Base-by-base conservation (phyloP, 164 flowering plant genomes). In the Vitis labrusca region DNA sequence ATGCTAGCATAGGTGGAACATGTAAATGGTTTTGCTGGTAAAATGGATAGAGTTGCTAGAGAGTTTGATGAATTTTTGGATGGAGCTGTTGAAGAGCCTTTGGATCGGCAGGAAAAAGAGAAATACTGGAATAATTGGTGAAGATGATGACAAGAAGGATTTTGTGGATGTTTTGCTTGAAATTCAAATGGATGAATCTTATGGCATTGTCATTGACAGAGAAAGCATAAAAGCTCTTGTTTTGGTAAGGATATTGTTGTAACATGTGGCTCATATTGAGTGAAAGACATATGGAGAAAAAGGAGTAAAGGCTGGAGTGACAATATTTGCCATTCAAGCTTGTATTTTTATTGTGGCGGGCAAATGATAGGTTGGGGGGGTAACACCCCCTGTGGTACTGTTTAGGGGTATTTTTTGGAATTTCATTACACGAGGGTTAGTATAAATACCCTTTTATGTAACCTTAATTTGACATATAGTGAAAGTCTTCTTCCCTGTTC, bases 141-240 rank as follows among this genome's bases (percentile, higher is more conserved):
- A 57, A 2, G 63, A 54, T 5, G 47, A 56, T 10, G 59, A 47
- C 1, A 3, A 62, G 1, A 61, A 11, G 52, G 66, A 76, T 15
- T 71, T 71, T 13, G 64, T 65, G 54, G 78, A 71, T 23, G 66
- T 76, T 67, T 48, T 71, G 75, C 78, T 76, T 56, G 5, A n/a
- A 9, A 59, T 76, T 61, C 72, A 76, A n/a, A 71, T 19, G n/a
- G 32, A 62, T 6, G 47, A 48, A 15, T 10, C 11, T 9, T 13
- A 8, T 14, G 74, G 71, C 5, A 3, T 55, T 15, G 3, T 71
- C n/a, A 44, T 75, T 15, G 70, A 44, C 1, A 71, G 59, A 53
- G 70, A 47, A 5, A 67, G 64, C 77, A 69, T 83, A 10, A 83
- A 83, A 64, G 82, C 77, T 44, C 32, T 83, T 0, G 62, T 80